A percentile compares a stretch with the other conserved stretches of the same genome.
Evolutionary conservation across 495 filamentous ascomycete species (phyloP).

Genomic region (Clavariopsis aquatica): DNA sequence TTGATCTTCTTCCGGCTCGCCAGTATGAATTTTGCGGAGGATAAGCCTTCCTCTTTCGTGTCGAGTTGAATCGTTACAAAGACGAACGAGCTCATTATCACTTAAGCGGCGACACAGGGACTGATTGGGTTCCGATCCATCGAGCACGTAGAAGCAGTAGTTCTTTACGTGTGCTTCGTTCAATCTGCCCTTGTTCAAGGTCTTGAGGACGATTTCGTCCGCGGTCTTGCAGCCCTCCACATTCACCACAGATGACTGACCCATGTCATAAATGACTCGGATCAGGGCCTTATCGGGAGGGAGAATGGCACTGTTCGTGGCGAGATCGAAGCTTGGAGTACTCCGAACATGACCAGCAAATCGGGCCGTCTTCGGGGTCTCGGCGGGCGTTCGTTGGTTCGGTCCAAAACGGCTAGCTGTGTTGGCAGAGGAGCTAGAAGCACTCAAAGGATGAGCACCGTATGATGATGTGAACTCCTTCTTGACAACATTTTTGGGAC

Average conservation of each 20-base stretch:
- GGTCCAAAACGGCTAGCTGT: slow-evolving; percentile 15
- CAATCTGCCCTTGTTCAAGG: slow-evolving; percentile 73
- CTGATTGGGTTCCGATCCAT: slow-evolving; percentile 78
- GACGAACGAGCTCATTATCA: slow-evolving; percentile 82
- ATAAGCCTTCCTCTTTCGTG: slow-evolving; percentile 89
- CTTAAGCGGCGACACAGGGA: slow-evolving; percentile 73
- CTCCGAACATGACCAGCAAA: slow-evolving; percentile 57
- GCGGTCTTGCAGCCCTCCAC: slow-evolving; percentile 84
- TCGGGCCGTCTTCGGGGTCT: slow-evolving; percentile 48
- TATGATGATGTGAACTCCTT: slow-evolving; percentile 57
- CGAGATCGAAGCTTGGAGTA: slow-evolving; percentile 74
- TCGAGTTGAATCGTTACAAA: slow-evolving; percentile 71
- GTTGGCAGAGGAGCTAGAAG: slow-evolving; percentile 17
- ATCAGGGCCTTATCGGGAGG: slow-evolving; percentile 80
- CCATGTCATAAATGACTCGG: slow-evolving; percentile 80
- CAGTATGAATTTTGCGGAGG: slow-evolving; percentile 80
- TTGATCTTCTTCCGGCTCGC: slow-evolving; percentile 79
- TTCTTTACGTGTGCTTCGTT: slow-evolving; percentile 50
- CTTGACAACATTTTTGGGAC: slow-evolving; percentile 53
- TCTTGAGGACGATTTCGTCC: slow-evolving; percentile 85
- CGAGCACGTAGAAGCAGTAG: slow-evolving; percentile 58
- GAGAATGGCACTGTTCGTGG: slow-evolving; percentile 61
- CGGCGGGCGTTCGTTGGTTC: slow-evolving; percentile 33
- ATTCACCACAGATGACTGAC: slow-evolving; percentile 85
- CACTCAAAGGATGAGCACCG: slow-evolving; percentile 48